A percentile compares a stretch with the other conserved stretches of the same genome.
phyloP scores from a whole-genome alignment of 2,329 filamentous ascomycete species.

The Sarocladium kiliense region DNA sequence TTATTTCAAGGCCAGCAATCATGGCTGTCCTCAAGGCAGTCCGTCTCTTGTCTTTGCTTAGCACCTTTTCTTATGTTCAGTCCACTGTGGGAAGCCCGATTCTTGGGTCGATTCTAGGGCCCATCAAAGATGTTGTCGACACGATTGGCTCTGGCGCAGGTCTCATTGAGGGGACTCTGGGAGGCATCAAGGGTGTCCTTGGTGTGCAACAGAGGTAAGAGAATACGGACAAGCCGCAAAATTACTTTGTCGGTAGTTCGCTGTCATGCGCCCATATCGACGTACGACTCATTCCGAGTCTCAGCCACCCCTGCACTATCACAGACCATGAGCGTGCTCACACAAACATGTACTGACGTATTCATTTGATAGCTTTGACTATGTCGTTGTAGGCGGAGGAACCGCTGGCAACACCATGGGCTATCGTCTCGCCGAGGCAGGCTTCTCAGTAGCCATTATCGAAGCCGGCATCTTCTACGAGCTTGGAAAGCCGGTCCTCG shows the following conservation, averaged over 20 bases:
- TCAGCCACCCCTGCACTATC: background rate
- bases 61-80: background rate
- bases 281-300: background rate
- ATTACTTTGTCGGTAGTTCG: too few relatives aligned
- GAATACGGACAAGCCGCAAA: too few relatives aligned
- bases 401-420: slow-evolving; percentile 31
- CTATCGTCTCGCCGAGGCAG: slow-evolving; percentile 25
- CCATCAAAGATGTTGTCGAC: slow-evolving; percentile 84
- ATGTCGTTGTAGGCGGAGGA: slow-evolving; percentile 32
- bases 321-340: background rate
- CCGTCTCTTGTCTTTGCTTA: background rate
- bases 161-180: background rate
- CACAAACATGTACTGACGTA: background rate
- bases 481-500: slow-evolving; percentile 21
- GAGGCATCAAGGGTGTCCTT: background rate
- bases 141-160: slow-evolving; percentile 1
- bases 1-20: background rate
- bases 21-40: slow-evolving; percentile 1
- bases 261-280: too few relatives aligned
- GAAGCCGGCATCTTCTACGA: slow-evolving; percentile 32
- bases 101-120: slow-evolving; percentile 70
- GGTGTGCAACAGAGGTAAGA: background rate
- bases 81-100: background rate
- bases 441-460: slow-evolving; percentile 29
- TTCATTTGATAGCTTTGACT: slow-evolving; percentile 14